phyloP scores from a whole-genome alignment of 768 basidiomycete species.

The Cantharellus anzutake region DNA sequence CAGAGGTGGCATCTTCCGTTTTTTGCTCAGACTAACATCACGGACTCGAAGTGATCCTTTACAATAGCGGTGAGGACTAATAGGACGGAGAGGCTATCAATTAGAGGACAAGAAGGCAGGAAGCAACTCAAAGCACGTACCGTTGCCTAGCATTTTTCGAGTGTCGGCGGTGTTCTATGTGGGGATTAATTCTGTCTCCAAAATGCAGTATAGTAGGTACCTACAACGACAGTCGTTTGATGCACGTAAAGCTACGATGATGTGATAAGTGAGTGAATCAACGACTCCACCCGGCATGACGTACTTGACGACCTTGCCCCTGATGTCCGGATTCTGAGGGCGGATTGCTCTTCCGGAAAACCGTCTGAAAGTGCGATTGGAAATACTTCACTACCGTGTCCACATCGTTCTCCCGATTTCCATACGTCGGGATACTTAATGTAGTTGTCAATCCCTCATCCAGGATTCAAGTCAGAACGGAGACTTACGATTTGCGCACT shows the following conservation, averaged over 20 bases:
- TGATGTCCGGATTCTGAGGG: neutral
- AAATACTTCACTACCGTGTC: slow-evolving; percentile 7
- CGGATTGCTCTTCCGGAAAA: slow-evolving; percentile 7
- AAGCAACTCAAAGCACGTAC: neutral
- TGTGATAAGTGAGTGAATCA: neutral
- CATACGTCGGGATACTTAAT: slow-evolving; percentile 6
- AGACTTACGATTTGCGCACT: slow-evolving; percentile 8
- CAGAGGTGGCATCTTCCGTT: too few species aligned
- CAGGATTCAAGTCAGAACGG: neutral
- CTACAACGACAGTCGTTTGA: neutral
- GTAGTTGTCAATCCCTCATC: neutral
- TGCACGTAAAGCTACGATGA: neutral
- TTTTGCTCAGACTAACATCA: too few species aligned
- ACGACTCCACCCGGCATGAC: neutral
- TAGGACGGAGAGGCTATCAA: too few species aligned
- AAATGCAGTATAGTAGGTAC: neutral
- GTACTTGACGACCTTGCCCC: neutral
- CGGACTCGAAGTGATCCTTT: too few species aligned
- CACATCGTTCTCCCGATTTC: slow-evolving; percentile 9
- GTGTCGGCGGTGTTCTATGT: neutral
- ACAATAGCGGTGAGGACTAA: too few species aligned
- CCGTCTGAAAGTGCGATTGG: slow-evolving; percentile 7
- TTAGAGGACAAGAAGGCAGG: too few species aligned
- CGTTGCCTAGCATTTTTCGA: neutral
- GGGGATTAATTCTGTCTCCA: neutral